Conservation (phyloP, 208 protist genomes). For the Wallacemonas sp. region DNA sequence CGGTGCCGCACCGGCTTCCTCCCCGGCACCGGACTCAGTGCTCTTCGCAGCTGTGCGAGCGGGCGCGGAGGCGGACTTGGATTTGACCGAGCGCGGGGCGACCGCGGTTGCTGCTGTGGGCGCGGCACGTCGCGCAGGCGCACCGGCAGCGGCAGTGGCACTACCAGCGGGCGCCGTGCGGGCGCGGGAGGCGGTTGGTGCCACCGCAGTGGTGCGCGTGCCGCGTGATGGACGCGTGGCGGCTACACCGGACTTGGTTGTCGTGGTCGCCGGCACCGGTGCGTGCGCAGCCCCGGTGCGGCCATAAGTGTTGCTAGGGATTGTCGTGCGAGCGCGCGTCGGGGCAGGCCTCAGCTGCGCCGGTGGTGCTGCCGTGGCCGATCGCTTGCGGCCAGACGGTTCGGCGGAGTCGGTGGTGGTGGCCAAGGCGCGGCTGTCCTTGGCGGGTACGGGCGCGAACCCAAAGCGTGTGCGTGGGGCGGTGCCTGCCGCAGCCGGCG, state of each 20-base stretch:
- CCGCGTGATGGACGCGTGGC: not conserved
- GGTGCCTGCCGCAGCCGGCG: not conserved
- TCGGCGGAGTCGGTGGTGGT: not conserved
- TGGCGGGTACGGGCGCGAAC: not conserved
- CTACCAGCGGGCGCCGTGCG: not conserved
- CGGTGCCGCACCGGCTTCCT: not conserved
- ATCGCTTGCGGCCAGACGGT: too few species aligned
- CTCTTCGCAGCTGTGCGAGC: not conserved
- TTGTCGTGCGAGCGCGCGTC: not conserved
- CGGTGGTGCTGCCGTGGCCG: not conserved
- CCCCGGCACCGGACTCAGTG: not conserved
- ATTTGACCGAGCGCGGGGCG: not conserved
- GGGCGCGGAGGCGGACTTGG: not conserved
- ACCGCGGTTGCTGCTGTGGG: not conserved
- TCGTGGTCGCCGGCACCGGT: not conserved
- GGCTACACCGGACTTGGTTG: not conserved
- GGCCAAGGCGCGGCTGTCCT: not conserved
- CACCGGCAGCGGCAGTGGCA: not conserved
- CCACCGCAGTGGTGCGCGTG: not conserved
- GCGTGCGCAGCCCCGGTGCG: not conserved
- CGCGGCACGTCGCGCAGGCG: not conserved
- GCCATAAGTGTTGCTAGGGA: not conserved
- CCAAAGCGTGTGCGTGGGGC: constrained; percentile 5
- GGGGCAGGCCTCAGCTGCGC: not conserved
- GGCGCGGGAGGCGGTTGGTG: not conserved